Evolutionary conservation across 2,329 filamentous ascomycete genomes (phyloP).

Genomic region (Graphilbum ipis-grandicollis): DNA sequence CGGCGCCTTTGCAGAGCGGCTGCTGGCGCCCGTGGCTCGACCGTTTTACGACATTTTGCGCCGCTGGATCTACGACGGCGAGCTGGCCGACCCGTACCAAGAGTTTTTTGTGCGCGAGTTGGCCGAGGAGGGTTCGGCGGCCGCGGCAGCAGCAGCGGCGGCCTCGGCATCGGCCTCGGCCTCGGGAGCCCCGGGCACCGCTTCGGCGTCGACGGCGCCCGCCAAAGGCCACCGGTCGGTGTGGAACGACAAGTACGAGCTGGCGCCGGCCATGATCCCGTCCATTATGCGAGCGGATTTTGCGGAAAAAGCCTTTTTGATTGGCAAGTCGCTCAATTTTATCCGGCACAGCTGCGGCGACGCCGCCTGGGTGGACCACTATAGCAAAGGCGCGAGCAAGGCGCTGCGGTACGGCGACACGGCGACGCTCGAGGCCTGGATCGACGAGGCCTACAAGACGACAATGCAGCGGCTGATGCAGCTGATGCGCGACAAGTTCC

Average conservation of each 20-base stretch:
- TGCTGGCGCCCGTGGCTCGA: slow-evolving; percentile 71
- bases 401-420: slow-evolving; percentile 88
- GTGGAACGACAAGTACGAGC: slow-evolving; percentile 94
- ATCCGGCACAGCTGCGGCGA: slow-evolving; percentile 92
- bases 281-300: slow-evolving; percentile 89
- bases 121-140: slow-evolving; percentile 29
- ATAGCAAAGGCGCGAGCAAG: slow-evolving; percentile 84
- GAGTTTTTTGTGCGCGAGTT: slow-evolving; percentile 94
- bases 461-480: slow-evolving; percentile 92
- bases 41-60: slow-evolving; percentile 95
- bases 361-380: slow-evolving; percentile 85
- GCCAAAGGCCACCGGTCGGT: slow-evolving; percentile 61
- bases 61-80: slow-evolving; percentile 96
- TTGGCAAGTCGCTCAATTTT: slow-evolving; percentile 96
- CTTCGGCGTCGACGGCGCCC: slow-evolving; percentile 22
- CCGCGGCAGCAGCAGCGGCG: slow-evolving; percentile 12
- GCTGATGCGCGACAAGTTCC: slow-evolving; percentile 90
- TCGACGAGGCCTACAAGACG: slow-evolving; percentile 93
- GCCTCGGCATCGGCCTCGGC: not conserved
- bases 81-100: slow-evolving; percentile 85
- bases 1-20: slow-evolving; percentile 75
- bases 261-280: slow-evolving; percentile 73
- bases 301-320: slow-evolving; percentile 89
- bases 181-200: not conserved
- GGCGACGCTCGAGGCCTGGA: slow-evolving; percentile 76